Conservation (phyloP, 257 asterid genomes). For the Jasminum sambac region DNA sequence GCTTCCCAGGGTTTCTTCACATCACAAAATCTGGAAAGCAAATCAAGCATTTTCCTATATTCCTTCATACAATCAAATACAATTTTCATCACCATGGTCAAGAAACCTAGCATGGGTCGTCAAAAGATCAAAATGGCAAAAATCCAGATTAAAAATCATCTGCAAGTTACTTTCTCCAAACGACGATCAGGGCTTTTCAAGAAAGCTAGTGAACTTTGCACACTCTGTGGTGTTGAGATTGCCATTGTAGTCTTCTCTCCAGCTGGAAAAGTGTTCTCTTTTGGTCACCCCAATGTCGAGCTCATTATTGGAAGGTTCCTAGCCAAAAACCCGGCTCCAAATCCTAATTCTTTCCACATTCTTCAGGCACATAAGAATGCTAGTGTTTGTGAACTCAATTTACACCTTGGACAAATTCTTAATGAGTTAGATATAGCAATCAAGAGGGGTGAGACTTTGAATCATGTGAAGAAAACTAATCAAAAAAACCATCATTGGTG, state of each 20-base stretch:
- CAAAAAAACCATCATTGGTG: constrained; percentile 52
- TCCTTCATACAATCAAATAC: background rate
- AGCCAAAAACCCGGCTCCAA: constrained; percentile 24
- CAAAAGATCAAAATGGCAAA: constrained; percentile 73
- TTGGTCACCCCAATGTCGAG: constrained; percentile 68
- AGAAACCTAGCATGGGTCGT: constrained; percentile 64
- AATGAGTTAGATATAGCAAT: constrained; percentile 52
- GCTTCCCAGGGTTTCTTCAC: background rate
- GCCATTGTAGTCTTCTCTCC: constrained; percentile 70
- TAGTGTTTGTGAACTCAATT: constrained; percentile 47
- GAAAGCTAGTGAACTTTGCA: constrained; percentile 74
- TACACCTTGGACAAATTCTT: constrained; percentile 52
- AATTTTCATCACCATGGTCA: constrained; percentile 40
- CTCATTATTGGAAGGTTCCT: constrained; percentile 49
- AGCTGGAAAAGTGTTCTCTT: constrained; percentile 70
- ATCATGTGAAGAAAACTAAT: constrained; percentile 40
- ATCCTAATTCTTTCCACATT: constrained; percentile 29
- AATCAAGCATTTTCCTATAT: background rate
- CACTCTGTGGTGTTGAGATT: constrained; percentile 63
- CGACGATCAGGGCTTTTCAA: constrained; percentile 68
- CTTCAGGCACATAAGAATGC: constrained; percentile 54
- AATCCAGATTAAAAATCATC: constrained; percentile 60
- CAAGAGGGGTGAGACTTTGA: constrained; percentile 54
- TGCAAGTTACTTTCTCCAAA: constrained; percentile 73
- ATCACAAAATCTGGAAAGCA: background rate